Base-by-base conservation (phyloP, 371 early-diverging fungal genomes). In the Mortierella sp. region DNA sequence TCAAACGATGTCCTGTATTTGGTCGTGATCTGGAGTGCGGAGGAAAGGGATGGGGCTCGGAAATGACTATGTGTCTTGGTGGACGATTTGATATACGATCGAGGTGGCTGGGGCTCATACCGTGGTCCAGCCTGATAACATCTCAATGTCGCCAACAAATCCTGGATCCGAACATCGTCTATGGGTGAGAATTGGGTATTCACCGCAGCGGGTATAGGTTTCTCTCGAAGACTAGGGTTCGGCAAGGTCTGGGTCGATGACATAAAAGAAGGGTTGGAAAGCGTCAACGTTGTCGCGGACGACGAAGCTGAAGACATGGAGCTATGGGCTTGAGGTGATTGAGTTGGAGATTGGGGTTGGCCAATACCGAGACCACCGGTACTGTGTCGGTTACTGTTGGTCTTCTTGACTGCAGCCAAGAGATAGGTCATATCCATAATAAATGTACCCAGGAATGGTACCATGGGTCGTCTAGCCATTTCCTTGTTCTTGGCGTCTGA, bases 361-460 rank as follows among this genome's bases (percentile, higher is more conserved):
- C 37, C 37, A 37, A 37, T 37, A 5, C 37, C 37, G 37, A 37
- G 37, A 37, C 37, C 37, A 5, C 37, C 37, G 9, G 37, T 37
- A 9, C 37, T 37, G 9, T 61, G 69, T 6, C 60, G 68, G 58
- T 60, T 47, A 11, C 57, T 60, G 26, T 60, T 61, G 23, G 52
- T 72, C 60, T 64, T 84, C 66, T 93, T 91, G 64, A 84, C 86
- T 0, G 90, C 89, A 0, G 92, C 93, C 7, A 88, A 50, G 11
- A 94, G 77, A 64, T 95, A 95, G 2, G 94, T 93, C 26, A 89
- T 86, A 66, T 95, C 95, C 76, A 93, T 92, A 23, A 93, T 90
- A 73, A 92, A 89, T 1, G 92, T 89, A 44, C 95, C 94, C 18
- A 95, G 71, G 73, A 91, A 95, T 0, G 95, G 95, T 7, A 95